Evolutionary conservation across 768 basidiomycete genomes (phyloP), one percentile per base, ranked within the genome.

Genomic region (Leccinellum rugosiceps): DNA sequence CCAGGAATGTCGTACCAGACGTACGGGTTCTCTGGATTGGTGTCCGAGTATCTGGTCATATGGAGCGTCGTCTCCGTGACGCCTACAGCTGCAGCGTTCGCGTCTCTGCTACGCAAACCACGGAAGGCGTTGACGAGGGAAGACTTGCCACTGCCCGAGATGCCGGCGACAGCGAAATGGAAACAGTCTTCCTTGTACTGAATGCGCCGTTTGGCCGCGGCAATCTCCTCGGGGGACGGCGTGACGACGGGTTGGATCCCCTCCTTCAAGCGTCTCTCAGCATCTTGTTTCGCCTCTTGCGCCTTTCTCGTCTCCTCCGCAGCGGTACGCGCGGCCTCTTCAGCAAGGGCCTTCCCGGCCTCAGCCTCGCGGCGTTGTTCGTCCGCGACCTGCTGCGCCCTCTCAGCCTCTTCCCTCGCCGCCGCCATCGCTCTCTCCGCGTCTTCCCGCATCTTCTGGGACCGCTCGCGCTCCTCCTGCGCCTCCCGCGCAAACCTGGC

Each of bases 81-180:
- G 0, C 65, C 65, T 1, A 62, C 63, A 15, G 66, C 63, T 1
- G 63, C 66, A 23, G 59, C 56, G 47, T 60, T 58, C 0, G 53
- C 21, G 1, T 67, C 63, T 30, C 49, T 47, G 51, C 60, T 68
- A 10, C 57, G 59, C 35, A 75, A 32, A 9, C 75, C 73, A 5
- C 75, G 72, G 47, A 75, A 66, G 3, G 74, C 67, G 56, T 76
- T 75, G 19, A 76, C 66, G 7, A 76, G 63, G 9, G 75, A 75
- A 1, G 75, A 76, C 54, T 76, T 76, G 38, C 75, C 74, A n/a
- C 71, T 68, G 6, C 73, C 74, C 2, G 72, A 63, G 32, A 68
- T 35, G 1, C 75, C 75, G 9, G 71, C 72, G 50, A 76, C 45
- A 2, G 71, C 75, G 50, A 76, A 68, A 38, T 76, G 74, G 41